phyloP scores from a whole-genome alignment of 768 basidiomycete genomes.

The Tylopilus plumbeoviolaceoides region DNA sequence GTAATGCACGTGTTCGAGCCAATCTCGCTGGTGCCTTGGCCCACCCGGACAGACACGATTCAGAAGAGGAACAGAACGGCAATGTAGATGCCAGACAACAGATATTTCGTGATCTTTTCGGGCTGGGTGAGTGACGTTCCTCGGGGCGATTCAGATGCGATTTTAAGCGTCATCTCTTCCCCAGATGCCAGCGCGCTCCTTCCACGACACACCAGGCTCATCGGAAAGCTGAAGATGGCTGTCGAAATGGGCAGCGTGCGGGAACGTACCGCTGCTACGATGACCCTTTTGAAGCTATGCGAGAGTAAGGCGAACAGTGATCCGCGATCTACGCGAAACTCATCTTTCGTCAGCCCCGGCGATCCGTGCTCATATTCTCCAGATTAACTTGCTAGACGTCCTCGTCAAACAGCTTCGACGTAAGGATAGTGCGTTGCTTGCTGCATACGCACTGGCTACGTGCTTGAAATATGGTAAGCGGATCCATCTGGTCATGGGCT shows the following conservation, averaged over 20 bases:
- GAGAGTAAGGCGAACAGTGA: slow-evolving; percentile 10
- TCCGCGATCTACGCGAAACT: neutral
- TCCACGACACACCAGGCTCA: slow-evolving; percentile 5
- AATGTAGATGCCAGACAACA: neutral
- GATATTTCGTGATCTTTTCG: slow-evolving; percentile 14
- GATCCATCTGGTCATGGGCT: neutral
- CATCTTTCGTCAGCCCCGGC: slow-evolving; percentile 2
- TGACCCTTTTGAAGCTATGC: slow-evolving; percentile 20
- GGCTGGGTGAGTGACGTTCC: slow-evolving; percentile 10
- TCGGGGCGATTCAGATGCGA: neutral
- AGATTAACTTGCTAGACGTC: slow-evolving; percentile 3
- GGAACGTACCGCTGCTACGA: slow-evolving; percentile 22
- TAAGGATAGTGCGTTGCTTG: slow-evolving; percentile 16
- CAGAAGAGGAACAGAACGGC: neutral
- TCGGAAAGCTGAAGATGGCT: slow-evolving; percentile 8
- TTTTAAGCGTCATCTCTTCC: neutral
- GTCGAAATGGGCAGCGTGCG: neutral
- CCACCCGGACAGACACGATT: neutral
- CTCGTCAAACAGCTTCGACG: slow-evolving; percentile 16
- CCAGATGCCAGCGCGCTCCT: slow-evolving; percentile 5
- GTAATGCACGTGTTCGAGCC: slow-evolving; percentile 7
- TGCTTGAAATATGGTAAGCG: slow-evolving; percentile 18
- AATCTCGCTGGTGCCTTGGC: slow-evolving; percentile 18
- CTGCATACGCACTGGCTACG: slow-evolving; percentile 17
- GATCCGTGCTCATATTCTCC: slow-evolving; percentile 9